Percentiles rank a stretch among this genome's conserved stretches.
Conservation (phyloP, 2,329 filamentous ascomycete genomes). For the Lasiodiplodia sp. region DNA sequence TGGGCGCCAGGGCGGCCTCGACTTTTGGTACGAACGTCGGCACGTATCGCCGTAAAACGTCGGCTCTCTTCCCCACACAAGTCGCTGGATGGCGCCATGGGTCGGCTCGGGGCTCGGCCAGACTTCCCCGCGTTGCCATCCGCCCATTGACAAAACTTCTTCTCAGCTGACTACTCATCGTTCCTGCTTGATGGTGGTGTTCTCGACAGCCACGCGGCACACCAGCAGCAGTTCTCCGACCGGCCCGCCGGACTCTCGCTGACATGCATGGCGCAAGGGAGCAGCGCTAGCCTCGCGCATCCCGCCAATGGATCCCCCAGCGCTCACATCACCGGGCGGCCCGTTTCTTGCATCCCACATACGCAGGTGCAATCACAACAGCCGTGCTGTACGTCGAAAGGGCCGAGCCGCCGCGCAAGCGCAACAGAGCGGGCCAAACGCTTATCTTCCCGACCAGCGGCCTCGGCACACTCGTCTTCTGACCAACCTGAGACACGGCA, state of each 20-base stretch:
- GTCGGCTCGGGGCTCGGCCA: no score
- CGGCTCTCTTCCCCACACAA: no score
- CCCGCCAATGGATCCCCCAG: neutral
- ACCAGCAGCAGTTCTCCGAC: no score
- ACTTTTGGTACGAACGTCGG: no score
- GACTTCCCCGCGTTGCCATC: no score
- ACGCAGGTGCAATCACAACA: slow-evolving; percentile 20
- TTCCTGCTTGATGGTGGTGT: no score
- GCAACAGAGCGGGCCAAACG: neutral
- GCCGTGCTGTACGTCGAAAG: slow-evolving; percentile 4
- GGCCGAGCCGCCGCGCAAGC: slow-evolving; percentile 9
- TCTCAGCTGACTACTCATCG: no score
- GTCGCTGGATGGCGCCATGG: no score
- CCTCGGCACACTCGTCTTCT: neutral
- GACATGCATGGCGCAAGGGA: neutral
- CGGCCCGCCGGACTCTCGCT: neutral
- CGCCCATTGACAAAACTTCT: no score
- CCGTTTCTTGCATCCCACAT: neutral
- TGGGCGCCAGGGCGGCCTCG: no score
- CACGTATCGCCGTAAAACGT: no score
- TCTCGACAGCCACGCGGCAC: no score
- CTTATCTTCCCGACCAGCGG: neutral
- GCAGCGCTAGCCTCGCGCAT: neutral
- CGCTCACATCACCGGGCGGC: neutral
- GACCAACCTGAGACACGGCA: slow-evolving; percentile 21